Evolutionary conservation across 2,329 filamentous ascomycete species (phyloP), one percentile per base, ranked within the genome.

Genomic region (Cercospora sojina): DNA sequence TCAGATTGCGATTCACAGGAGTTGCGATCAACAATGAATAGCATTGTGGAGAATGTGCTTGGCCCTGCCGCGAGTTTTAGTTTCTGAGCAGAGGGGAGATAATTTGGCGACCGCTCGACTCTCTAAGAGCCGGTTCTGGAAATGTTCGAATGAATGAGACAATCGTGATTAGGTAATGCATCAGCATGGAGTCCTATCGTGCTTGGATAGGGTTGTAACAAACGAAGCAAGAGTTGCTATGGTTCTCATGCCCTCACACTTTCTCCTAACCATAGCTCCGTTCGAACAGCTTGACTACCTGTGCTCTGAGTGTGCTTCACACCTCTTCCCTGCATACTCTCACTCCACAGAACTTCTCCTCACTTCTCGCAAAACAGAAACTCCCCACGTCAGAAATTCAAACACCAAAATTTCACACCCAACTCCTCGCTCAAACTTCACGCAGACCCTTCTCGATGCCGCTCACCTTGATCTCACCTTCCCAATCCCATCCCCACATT

Each of bases 1-100:
- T 31, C 65, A 27, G 57, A 64, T 18, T 67, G 57, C 18, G 62
- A 67, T 53, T 59, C 65, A 18, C 62, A 62, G 25, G 62, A 67
- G 23, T 41, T 64, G 58, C 41, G 38, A 10, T 56, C 61, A 10
- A 64, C 62, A 20, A 57, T 67, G 58, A 62, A 61, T 12, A 53
- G 51, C 5, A n/a, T 67, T 35, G 55, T 58, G 12, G 55, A 49
- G 20, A 53, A 67, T 62, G 51, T 67, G 41, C 49, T 64, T n/a
- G 62, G 62, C 9, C 55, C 41, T 65, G 64, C 55, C 16, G 57
- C 60, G 31, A 63, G 12, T 16, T 59, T 64, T n/a, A 64, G 62
- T 31, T 64, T 64, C n/a, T 64, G 56, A 64, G 20, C n/a, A 20
- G 20, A 9, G 5, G 57, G n/a, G 13, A n/a, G 47, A 27, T 16